phyloP scores from a whole-genome alignment of 331 rosid genomes.

The Stylosanthes scabra region DNA sequence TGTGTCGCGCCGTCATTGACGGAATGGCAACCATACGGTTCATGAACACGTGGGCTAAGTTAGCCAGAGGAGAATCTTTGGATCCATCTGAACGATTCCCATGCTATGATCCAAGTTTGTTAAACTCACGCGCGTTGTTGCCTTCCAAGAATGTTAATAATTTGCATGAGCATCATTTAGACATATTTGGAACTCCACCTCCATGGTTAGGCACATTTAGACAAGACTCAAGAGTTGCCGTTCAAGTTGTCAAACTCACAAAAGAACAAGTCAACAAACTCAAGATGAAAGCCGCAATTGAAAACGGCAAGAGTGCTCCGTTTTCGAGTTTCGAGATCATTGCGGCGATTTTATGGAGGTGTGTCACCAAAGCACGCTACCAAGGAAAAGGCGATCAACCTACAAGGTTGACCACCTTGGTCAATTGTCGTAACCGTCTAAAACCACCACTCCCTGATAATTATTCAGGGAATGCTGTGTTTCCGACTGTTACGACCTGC shows the following conservation, averaged over 20 bases:
- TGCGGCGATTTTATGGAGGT: constrained; percentile 45
- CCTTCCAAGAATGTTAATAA: neutral
- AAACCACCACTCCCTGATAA: constrained; percentile 27
- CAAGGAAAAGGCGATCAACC: constrained; percentile 32
- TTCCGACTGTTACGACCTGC: constrained; percentile 40
- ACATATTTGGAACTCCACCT: constrained; percentile 35
- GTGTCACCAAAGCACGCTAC: constrained; percentile 40
- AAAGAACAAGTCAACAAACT: constrained; percentile 34
- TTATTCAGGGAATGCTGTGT: constrained; percentile 39
- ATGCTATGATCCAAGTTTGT: constrained; percentile 5
- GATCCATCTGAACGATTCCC: neutral
- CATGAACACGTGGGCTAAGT: constrained; percentile 46
- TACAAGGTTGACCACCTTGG: constrained; percentile 39
- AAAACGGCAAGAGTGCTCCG: neutral
- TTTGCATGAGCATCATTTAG: constrained; percentile 16
- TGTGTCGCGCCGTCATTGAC: constrained; percentile 31
- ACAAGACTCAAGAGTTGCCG: neutral
- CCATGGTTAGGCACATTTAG: constrained; percentile 25
- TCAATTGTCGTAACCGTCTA: constrained; percentile 37
- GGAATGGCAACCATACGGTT: constrained; percentile 35
- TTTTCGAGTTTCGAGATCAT: constrained; percentile 50
- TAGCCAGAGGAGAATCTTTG: constrained; percentile 34
- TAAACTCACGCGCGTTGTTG: constrained; percentile 4
- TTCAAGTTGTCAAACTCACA: constrained; percentile 32
- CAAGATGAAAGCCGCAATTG: neutral